These are phyloP conservation scores for Teratosphaeria epicoccoides DNA, from an alignment of 2,329 filamentous ascomycete species.

Conservation along the genomic window DNA sequence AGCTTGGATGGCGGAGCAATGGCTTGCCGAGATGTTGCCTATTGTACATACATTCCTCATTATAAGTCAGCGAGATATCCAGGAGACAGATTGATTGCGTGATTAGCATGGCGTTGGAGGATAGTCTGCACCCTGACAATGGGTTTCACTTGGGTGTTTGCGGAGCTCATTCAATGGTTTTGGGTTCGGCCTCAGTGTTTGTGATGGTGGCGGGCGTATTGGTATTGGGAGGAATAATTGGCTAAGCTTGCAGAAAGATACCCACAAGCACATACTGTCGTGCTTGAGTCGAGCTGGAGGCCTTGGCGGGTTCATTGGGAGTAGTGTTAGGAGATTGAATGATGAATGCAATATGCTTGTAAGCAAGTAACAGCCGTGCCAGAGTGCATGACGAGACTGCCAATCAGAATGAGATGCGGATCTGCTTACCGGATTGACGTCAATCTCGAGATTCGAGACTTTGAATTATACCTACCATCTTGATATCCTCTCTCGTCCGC, in stretches of 20 bases:
- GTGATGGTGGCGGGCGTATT: not conserved
- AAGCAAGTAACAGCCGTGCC: no score
- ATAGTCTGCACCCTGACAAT: not conserved
- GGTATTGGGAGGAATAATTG: not conserved
- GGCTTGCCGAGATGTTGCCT: not conserved
- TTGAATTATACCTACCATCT: no score
- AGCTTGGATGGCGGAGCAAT: not conserved
- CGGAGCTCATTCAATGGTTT: not conserved
- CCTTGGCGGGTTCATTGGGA: not conserved
- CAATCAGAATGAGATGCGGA: not conserved
- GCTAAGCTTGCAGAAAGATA: not conserved
- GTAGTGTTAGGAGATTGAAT: not conserved
- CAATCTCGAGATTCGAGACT: not conserved
- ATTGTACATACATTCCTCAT: not conserved
- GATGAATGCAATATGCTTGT: not conserved
- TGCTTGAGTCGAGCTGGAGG: not conserved
- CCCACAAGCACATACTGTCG: not conserved
- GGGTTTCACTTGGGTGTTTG: not conserved
- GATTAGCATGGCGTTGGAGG: conserved; percentile 1
- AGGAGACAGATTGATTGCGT: not conserved
- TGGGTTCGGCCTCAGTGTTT: not conserved
- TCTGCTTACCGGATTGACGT: not conserved
- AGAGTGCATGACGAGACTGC: no score
- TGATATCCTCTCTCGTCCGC: not conserved
- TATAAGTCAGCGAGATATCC: not conserved